Base-by-base conservation (phyloP, 257 asterid genomes). In the Petunia axillaris region DNA sequence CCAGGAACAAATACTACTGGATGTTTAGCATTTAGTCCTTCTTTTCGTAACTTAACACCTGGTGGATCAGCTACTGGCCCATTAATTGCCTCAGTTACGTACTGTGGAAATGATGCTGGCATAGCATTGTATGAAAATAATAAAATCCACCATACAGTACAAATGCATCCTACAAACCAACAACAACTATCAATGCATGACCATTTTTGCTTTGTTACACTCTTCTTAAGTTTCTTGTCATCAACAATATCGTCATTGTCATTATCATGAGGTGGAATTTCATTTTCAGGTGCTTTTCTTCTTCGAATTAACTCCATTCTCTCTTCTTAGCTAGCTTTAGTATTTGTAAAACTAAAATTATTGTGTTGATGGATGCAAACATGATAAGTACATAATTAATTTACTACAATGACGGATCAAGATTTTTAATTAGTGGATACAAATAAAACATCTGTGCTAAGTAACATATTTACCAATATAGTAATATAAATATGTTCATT, bases 51-150 rank as follows among this genome's bases (percentile, higher is more conserved):
- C 82, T 94, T 94, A 37, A 94, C 77, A 37, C 98, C 97, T 0
- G 97, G 98, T 15, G 98, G 97, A 80, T 94, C 98, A 65, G 98
- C 95, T 90, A 89, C 82, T 43, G 97, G 98, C 65, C 98, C 98
- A 4, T 94, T 92, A 57, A 94, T 92, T 40, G 62, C 88, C 90
- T 94, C 95, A 5, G 98, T 91, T 14, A 94, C 94, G 38, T 89
- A 94, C 80, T 92, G 97, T 1, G 98, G 98, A 38, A 94, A 91
- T n/a, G 97, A 92, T 14, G 98, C 88, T 55, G 98, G 98, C 98
- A 92, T 90, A 79, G 91, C 88, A 37, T 94, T 92, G 85, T 94
- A 94, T 5, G 83, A 71, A 75, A 94, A 91, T 81, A 90, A 62
- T 10, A 94, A 84, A 59, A 83, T 84, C 98, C 97, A 94, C 98